Conservation (phyloP, 2,329 filamentous ascomycete genomes). For the Calonectria hongkongensis region DNA sequence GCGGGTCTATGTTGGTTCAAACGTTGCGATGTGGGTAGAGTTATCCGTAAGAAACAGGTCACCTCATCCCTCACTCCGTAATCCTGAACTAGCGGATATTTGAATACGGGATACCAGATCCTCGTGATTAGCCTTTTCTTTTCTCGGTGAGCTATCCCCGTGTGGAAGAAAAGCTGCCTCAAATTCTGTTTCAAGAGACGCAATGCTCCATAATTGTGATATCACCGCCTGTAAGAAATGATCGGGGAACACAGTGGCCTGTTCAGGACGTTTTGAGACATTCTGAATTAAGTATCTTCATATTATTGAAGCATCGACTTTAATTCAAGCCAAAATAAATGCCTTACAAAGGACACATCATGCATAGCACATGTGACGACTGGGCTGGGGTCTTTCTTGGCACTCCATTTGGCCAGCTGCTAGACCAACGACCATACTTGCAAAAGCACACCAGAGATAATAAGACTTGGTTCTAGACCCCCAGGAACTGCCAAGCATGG, state of each 20-base stretch:
- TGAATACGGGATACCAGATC: too few species aligned
- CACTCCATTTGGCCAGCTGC: neutral
- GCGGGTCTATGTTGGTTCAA: neutral
- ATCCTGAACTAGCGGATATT: too few species aligned
- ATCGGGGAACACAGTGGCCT: too few species aligned
- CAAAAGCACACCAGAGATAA: neutral
- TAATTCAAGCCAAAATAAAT: neutral
- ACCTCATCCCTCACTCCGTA: neutral
- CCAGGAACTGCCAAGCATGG: slow-evolving; percentile 6
- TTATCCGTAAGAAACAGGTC: slow-evolving; percentile 1
- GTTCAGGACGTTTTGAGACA: neutral
- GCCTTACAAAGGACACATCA: neutral
- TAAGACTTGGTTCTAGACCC: slow-evolving; percentile 1
- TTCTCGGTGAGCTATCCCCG: too few species aligned
- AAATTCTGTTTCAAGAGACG: too few species aligned
- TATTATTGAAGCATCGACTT: too few species aligned
- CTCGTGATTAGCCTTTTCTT: too few species aligned
- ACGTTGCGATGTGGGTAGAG: neutral
- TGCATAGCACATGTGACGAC: neutral
- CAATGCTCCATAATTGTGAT: too few species aligned
- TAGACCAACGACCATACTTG: neutral
- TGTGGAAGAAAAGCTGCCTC: too few species aligned
- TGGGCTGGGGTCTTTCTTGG: neutral
- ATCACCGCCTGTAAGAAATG: too few species aligned
- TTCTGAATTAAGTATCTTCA: too few species aligned